A percentile compares a stretch with the other conserved stretches of the same genome.
Conservation (phyloP, 176 grass and related monocot genomes). For the Juncus effusus region DNA sequence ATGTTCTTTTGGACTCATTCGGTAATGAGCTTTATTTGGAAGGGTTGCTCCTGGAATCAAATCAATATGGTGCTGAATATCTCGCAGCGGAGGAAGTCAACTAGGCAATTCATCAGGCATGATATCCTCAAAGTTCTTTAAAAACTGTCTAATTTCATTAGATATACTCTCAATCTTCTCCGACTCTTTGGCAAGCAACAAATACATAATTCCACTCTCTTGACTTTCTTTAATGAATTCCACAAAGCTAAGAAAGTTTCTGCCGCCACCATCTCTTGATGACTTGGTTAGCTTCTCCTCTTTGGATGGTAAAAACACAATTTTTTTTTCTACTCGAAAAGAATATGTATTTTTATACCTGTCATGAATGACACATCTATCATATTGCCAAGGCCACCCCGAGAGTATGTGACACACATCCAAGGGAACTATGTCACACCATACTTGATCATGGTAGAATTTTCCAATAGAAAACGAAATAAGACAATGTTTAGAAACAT, state of each 20-base stretch:
- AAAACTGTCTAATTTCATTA: neutral
- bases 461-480: conserved; percentile 14
- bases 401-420: conserved; percentile 3
- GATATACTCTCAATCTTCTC: neutral
- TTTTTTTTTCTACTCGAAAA: neutral
- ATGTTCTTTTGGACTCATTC: neutral
- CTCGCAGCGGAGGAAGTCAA: neutral
- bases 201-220: too few relatives aligned
- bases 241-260: neutral
- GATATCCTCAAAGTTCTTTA: neutral
- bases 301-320: neutral
- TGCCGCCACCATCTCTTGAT: neutral
- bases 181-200: neutral
- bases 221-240: neutral
- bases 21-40: conserved; percentile 3
- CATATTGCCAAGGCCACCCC: neutral
- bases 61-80: conserved; percentile 15
- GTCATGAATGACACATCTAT: neutral
- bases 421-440: conserved; percentile 4
- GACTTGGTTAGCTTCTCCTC: neutral
- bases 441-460: conserved; percentile 7
- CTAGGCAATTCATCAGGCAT: neutral
- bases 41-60: neutral
- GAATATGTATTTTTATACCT: neutral
- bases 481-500: neutral